Percentiles rank a stretch among this genome's conserved stretches.
phyloP scores from a whole-genome alignment of 2,329 filamentous ascomycete genomes.

The Cytospora schulzeri region DNA sequence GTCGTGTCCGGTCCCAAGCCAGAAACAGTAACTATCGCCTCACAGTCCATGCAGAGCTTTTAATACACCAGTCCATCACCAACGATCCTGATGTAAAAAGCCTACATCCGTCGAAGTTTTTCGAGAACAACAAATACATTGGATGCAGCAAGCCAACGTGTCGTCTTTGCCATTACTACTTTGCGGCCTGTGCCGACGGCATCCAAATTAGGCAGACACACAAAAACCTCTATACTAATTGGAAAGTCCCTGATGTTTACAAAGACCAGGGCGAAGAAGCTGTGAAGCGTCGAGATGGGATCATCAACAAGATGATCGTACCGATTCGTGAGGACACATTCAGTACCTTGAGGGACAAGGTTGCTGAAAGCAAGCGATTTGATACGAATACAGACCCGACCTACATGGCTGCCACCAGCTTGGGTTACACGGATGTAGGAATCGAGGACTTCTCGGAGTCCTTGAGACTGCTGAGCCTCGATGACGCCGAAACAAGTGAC shows the following conservation, averaged over 20 bases:
- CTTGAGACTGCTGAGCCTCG: not conserved
- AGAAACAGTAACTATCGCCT: conserved; percentile 30
- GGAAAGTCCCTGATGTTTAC: conserved; percentile 41
- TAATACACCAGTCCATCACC: conserved; percentile 35
- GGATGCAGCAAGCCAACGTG: conserved; percentile 46
- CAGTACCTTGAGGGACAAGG: conserved; percentile 34
- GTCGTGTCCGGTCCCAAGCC: conserved; percentile 15
- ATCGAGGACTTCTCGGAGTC: not conserved
- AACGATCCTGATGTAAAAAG: conserved; percentile 16
- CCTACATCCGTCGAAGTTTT: conserved; percentile 33
- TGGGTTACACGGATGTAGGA: not conserved
- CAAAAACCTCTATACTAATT: conserved; percentile 43
- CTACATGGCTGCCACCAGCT: conserved; percentile 5
- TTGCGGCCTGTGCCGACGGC: conserved; percentile 33
- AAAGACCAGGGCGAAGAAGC: conserved; percentile 15
- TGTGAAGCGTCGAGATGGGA: conserved; percentile 26
- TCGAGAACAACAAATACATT: conserved; percentile 40
- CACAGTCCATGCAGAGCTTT: conserved; percentile 41
- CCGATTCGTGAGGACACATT: conserved; percentile 36
- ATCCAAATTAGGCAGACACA: conserved; percentile 38
- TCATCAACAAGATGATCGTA: conserved; percentile 34
- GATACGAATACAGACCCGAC: conserved; percentile 37
- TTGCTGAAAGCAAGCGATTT: conserved; percentile 33
- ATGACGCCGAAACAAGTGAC: not conserved
- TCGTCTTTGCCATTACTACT: conserved; percentile 42